Evolutionary conservation across 345 rosid genomes (phyloP), one percentile per base, ranked within the genome.

Genomic region (Physaria fendleri): DNA sequence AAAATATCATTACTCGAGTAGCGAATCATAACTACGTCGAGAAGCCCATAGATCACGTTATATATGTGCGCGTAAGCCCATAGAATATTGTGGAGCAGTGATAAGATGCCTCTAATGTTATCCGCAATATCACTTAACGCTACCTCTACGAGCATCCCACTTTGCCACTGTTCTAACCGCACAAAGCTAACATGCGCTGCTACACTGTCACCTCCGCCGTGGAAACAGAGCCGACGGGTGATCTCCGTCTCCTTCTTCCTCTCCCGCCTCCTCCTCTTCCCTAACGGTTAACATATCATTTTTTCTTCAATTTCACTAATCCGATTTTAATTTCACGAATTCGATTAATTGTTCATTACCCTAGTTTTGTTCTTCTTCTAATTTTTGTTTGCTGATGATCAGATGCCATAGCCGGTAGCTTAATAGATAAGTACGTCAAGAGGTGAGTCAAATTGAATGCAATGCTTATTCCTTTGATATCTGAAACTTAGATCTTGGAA

Each of bases 381-480:
- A 16, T 39, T 21, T n/a, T 20, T 51, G 21, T 12, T 4, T 59
- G 24, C 16, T 23, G 33, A n/a, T 48, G 34, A 56, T 42, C 74
- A 85, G 98, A 74, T 74, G 95, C 83, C 35, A 50, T 58, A 24
- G 96, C 82, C 1, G 84, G 66, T 45, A 48, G 61, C 72, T 24
- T 78, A 4, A 49, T 77, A 16, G 95, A 90, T 67, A 80, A 78
- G 34, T 88, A 91, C 42, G 86, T 91, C 18, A 91, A 84, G 76
- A 84, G 77, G 92, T 90, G 72, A 22, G 15, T 9, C 20, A 57
- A 18, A 16, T 44, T 12, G 11, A 17, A 24, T 35, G 21, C 5
- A 5, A 42, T 10, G 13, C 8, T 21, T 21, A 39, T 4, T 16
- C 21, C 18, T 16, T 39, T 39, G 43, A 6, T 15, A 15, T 40